These are phyloP conservation scores for Taphrina betulina DNA, from an alignment of 1,139 yeast species.

Conservation along the genomic window DNA sequence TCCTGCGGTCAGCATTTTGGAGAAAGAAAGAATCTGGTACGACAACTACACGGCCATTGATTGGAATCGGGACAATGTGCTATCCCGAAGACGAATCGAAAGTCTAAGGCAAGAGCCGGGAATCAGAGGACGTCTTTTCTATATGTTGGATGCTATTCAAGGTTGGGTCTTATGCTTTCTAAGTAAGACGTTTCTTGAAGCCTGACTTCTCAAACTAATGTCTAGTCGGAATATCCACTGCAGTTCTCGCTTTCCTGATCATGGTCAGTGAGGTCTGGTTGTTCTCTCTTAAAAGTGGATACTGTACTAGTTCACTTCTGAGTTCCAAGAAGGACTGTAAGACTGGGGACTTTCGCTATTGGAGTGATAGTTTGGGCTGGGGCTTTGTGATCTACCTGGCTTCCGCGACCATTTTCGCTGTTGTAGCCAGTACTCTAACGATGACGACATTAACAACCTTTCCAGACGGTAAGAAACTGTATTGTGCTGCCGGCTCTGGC, in stretches of 20 bases:
- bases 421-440: slow-evolving; percentile 9
- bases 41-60: slow-evolving; percentile 67
- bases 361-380: background rate
- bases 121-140: slow-evolving; percentile 37
- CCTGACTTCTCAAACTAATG: too few relatives aligned
- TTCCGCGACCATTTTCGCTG: background rate
- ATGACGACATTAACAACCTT: slow-evolving; percentile 17
- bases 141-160: slow-evolving; percentile 45
- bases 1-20: slow-evolving; percentile 11
- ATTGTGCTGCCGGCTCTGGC: slow-evolving; percentile 46
- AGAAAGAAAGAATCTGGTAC: slow-evolving; percentile 45
- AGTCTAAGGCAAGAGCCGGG: slow-evolving; percentile 42
- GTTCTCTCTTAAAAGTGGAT: slow-evolving; percentile 58
- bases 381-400: slow-evolving; percentile 4
- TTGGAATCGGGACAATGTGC: slow-evolving; percentile 58
- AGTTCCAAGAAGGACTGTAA: background rate
- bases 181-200: background rate
- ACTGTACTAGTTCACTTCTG: slow-evolving; percentile 44
- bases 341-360: background rate
- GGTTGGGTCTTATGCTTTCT: slow-evolving; percentile 51
- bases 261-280: slow-evolving; percentile 54
- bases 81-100: slow-evolving; percentile 52
- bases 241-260: slow-evolving; percentile 55
- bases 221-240: slow-evolving; percentile 49
- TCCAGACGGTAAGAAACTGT: slow-evolving; percentile 17